Evolutionary conservation across 352 stramenopile genomes (phyloP).

Genomic region (Detonula confervacea): DNA sequence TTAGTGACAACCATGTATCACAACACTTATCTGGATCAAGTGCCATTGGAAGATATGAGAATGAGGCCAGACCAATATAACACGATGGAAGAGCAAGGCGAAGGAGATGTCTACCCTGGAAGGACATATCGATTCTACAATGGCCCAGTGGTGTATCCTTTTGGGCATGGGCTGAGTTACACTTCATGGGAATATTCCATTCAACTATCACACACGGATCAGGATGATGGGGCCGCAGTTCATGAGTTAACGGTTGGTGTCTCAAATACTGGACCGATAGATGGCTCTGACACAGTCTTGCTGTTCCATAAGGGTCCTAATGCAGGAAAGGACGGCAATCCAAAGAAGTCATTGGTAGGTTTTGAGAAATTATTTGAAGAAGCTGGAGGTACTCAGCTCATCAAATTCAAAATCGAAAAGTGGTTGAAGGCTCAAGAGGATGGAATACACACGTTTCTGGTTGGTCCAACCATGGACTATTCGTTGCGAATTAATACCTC

Average conservation of each 20-base stretch:
- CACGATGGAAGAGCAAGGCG: neutral
- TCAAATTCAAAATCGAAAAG: slow-evolving; percentile 17
- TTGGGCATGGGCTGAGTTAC: slow-evolving; percentile 68
- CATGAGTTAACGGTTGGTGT: slow-evolving; percentile 17
- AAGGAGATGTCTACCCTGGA: slow-evolving; percentile 25
- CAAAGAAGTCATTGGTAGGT: slow-evolving; percentile 32
- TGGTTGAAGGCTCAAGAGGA: slow-evolving; percentile 10
- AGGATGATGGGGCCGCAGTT: neutral
- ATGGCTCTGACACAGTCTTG: slow-evolving; percentile 29
- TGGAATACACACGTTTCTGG: slow-evolving; percentile 19
- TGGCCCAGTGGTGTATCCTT: slow-evolving; percentile 48
- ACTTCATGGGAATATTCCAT: slow-evolving; percentile 39
- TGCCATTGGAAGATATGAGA: slow-evolving; percentile 56
- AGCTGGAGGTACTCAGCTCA: neutral
- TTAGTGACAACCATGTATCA: slow-evolving; percentile 59
- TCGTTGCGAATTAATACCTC: slow-evolving; percentile 13
- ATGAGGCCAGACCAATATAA: slow-evolving; percentile 25
- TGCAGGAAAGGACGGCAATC: slow-evolving; percentile 13
- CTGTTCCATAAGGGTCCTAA: slow-evolving; percentile 25
- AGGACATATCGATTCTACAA: slow-evolving; percentile 65
- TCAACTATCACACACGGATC: neutral
- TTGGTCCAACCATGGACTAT: slow-evolving; percentile 16
- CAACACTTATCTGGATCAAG: slow-evolving; percentile 40
- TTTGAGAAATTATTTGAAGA: slow-evolving; percentile 35
- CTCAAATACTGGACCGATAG: slow-evolving; percentile 22